These are phyloP conservation scores for Nitzschia inconspicua DNA, from an alignment of 108 stramenopile species.

Conservation along the genomic window DNA sequence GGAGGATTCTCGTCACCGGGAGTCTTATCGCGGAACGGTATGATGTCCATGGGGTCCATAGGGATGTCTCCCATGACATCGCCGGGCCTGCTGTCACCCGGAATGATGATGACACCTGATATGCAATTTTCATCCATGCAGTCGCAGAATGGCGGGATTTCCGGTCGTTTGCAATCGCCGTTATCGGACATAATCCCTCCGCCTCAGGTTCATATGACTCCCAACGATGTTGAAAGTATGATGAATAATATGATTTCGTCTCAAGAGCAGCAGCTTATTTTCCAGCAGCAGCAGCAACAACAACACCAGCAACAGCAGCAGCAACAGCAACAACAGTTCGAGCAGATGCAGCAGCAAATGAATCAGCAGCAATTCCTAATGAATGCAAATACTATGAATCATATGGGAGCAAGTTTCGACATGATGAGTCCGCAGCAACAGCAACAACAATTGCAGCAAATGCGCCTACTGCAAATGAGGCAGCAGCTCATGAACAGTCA, in stretches of 20 bases:
- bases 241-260: too few relatives aligned
- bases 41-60: too few relatives aligned
- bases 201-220: neutral
- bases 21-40: too few relatives aligned
- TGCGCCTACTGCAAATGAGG: conserved; percentile 16
- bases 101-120: conserved; percentile 16
- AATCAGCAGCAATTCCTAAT: conserved; percentile 4
- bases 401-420: neutral
- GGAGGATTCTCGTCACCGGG: too few relatives aligned
- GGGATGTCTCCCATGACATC: neutral
- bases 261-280: neutral
- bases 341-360: neutral
- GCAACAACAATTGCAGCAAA: conserved; percentile 22
- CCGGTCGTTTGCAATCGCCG: too few relatives aligned
- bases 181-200: neutral
- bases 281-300: neutral
- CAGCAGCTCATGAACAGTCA: conserved; percentile 13
- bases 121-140: conserved; percentile 7
- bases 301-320: neutral
- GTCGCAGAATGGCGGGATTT: too few relatives aligned
- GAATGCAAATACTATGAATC: conserved; percentile 9
- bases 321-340: neutral
- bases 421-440: conserved; percentile 21
- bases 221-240: neutral
- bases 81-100: conserved; percentile 3